phyloP scores from a whole-genome alignment of 2,329 filamentous ascomycete species.

The Diaporthe vaccinii region DNA sequence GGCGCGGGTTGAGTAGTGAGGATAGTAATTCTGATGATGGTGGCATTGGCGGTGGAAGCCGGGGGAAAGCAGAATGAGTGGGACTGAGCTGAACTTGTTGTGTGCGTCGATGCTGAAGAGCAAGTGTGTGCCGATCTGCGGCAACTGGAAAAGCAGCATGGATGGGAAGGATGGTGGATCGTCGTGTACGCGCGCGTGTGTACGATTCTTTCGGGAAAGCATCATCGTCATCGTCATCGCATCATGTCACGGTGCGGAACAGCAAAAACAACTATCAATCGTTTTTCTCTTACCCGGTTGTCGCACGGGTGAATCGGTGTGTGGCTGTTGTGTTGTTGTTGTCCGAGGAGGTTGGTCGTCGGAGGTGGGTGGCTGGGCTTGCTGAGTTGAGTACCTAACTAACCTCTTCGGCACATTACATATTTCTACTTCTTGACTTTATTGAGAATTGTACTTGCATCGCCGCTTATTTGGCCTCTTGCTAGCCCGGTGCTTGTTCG shows the following conservation, averaged over 20 bases:
- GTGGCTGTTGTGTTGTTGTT: conserved; percentile 8
- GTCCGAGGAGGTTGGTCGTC: not conserved
- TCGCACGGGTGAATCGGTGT: not conserved
- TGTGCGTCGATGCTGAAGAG: conserved; percentile 3
- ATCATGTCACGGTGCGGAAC: conserved; percentile 12
- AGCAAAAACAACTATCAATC: conserved; percentile 17
- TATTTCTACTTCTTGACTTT: conserved; percentile 33
- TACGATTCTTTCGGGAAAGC: not conserved
- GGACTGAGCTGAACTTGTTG: not conserved
- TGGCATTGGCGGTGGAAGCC: not conserved
- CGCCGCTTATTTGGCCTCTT: not conserved
- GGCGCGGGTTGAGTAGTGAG: conserved; percentile 24
- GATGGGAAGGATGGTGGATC: not conserved
- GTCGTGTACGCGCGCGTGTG: not conserved
- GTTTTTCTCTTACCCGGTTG: not conserved
- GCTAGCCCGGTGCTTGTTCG: not conserved
- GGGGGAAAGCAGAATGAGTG: not conserved
- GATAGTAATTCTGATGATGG: not conserved
- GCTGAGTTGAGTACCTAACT: not conserved
- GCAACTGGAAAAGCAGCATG: conserved; percentile 2
- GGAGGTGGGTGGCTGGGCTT: not conserved
- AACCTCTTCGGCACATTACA: not conserved
- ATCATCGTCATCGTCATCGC: conserved; percentile 15
- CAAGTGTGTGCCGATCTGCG: not conserved
- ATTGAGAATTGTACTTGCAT: conserved; percentile 36